Evolutionary conservation across 2,329 filamentous ascomycete genomes (phyloP).

Genomic region (Drechslerella coelobrocha): DNA sequence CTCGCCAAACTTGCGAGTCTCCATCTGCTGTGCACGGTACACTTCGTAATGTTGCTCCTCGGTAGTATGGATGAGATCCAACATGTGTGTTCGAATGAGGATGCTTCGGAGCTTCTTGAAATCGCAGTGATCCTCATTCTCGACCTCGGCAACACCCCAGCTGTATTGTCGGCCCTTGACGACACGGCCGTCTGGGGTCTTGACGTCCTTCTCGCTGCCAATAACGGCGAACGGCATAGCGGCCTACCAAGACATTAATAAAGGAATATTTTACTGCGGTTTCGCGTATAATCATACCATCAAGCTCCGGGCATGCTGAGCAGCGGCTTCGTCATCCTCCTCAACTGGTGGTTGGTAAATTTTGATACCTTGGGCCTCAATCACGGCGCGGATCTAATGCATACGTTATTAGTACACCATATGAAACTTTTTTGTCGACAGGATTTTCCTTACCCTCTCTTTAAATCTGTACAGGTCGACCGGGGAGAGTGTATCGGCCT

Average conservation of each 20-base stretch:
- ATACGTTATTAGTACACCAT: background rate
- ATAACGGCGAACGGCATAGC: conserved; percentile 99
- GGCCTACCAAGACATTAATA: conserved; percentile 58
- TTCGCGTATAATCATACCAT: conserved; percentile 69
- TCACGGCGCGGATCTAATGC: conserved; percentile 85
- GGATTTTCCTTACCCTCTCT: conserved; percentile 72
- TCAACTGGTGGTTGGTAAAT: conserved; percentile 98
- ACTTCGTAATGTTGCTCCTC: conserved; percentile 99
- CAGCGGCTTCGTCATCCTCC: conserved; percentile 96
- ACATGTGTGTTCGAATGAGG: conserved; percentile 98
- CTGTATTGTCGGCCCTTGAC: conserved; percentile 99
- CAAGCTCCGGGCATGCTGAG: conserved; percentile 89
- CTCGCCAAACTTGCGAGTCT: conserved; percentile 99
- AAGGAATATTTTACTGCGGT: background rate
- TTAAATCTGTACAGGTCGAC: conserved; percentile 92
- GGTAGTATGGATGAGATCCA: conserved; percentile 98
- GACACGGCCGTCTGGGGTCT: conserved; percentile 91
- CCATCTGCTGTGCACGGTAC: conserved; percentile 99
- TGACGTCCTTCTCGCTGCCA: conserved; percentile 98
- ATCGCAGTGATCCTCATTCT: conserved; percentile 99
- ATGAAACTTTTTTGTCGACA: background rate
- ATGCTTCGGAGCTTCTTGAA: conserved; percentile 99
- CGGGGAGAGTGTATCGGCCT: conserved; percentile 96
- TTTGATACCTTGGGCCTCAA: conserved; percentile 98
- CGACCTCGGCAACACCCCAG: conserved; percentile 98